A percentile compares a stretch with the other conserved stretches of the same genome.
phyloP scores from a whole-genome alignment of 805 yeast genomes.

The Yamadazyma sp. region DNA sequence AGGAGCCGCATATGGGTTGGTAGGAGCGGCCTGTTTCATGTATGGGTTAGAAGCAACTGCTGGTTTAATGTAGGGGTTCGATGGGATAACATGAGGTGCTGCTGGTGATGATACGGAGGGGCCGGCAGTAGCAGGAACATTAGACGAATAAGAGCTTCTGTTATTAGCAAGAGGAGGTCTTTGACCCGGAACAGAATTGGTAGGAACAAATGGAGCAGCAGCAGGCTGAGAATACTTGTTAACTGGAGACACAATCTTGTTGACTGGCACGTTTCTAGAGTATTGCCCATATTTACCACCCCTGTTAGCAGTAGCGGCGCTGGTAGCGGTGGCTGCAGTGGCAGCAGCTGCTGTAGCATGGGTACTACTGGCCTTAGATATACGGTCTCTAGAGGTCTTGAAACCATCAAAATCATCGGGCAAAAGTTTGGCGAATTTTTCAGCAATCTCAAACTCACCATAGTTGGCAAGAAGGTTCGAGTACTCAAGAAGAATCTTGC shows the following conservation, averaged over 20 bases:
- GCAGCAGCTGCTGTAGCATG: constrained; percentile 7
- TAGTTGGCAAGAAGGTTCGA: constrained; percentile 74
- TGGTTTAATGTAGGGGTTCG: constrained; percentile 1
- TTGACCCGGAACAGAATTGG: constrained; percentile 1
- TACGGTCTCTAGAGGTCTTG: constrained; percentile 73
- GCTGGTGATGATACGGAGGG: constrained; percentile 13
- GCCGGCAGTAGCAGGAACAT: neutral
- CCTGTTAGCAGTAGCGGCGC: neutral
- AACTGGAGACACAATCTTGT: constrained; percentile 11
- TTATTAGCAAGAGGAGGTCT: constrained; percentile 4
- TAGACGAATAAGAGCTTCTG: neutral
- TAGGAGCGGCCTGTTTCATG: constrained; percentile 22
- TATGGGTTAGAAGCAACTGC: constrained; percentile 30
- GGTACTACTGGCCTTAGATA: constrained; percentile 58
- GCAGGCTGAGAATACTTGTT: constrained; percentile 11
- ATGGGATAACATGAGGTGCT: constrained; percentile 9
- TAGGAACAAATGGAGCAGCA: constrained; percentile 15
- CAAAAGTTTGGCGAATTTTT: constrained; percentile 61
- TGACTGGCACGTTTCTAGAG: constrained; percentile 16
- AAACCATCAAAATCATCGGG: constrained; percentile 76
- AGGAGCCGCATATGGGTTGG: constrained; percentile 7
- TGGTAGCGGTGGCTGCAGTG: constrained; percentile 7
- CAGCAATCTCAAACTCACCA: constrained; percentile 84
- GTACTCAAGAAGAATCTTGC: constrained; percentile 74
- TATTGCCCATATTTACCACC: constrained; percentile 9